Conservation (phyloP, 2,329 filamentous ascomycete genomes). For the Cladosporium velox region DNA sequence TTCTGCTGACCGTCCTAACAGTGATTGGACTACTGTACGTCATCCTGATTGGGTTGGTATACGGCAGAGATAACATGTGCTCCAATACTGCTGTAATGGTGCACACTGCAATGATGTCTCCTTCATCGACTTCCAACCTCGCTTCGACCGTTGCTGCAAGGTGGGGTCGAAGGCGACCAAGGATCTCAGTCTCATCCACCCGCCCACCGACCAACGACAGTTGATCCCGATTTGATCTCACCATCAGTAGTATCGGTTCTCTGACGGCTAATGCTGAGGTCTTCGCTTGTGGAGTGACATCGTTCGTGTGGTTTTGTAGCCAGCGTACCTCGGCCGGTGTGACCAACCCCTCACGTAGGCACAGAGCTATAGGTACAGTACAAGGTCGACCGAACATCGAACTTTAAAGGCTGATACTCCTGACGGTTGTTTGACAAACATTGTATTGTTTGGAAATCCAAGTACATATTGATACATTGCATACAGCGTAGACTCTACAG, state of each 20-base stretch:
- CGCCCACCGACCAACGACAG: background rate
- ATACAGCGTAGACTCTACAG: constrained; percentile 1
- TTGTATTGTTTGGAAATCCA: background rate
- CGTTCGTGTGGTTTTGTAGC: background rate
- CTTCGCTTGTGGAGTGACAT: background rate
- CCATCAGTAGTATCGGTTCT: background rate
- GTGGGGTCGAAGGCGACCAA: background rate
- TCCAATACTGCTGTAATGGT: background rate
- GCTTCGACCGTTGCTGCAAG: background rate
- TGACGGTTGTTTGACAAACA: background rate
- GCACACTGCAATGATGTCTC: background rate
- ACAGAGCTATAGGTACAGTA: background rate
- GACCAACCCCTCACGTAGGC: background rate
- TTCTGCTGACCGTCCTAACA: background rate
- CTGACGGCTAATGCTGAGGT: background rate
- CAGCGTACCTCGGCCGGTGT: constrained; percentile 12
- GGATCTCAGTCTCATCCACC: background rate
- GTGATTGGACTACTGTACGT: background rate
- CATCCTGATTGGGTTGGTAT: background rate
- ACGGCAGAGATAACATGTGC: background rate
- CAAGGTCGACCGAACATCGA: background rate
- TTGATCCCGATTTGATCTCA: background rate
- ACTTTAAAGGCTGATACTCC: background rate
- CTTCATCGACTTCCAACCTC: background rate
- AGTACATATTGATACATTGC: background rate